These are phyloP conservation scores for Combretum micranthum DNA, from an alignment of 345 rosid species.

Conservation along the genomic window DNA sequence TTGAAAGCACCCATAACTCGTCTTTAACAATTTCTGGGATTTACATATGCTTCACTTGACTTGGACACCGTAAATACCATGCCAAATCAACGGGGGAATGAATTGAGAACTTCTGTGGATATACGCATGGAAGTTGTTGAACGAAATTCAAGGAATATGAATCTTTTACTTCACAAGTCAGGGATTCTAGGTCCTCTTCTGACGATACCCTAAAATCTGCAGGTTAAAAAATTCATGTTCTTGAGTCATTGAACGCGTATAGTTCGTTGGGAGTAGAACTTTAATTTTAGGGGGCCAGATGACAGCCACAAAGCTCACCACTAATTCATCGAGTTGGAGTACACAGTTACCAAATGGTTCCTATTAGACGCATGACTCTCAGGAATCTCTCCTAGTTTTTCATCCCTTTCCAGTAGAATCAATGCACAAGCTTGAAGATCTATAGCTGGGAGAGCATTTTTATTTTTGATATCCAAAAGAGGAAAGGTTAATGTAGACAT, in stretches of 20 bases:
- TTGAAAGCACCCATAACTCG: too few relatives aligned
- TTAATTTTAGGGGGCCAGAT: too few relatives aligned
- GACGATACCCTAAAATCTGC: slow-evolving; percentile 51
- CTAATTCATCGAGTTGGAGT: not conserved
- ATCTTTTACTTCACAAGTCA: too few relatives aligned
- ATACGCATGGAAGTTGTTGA: not conserved
- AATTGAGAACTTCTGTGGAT: not conserved
- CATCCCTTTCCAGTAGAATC: slow-evolving; percentile 50
- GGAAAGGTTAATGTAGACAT: slow-evolving; percentile 1
- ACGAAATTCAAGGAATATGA: not conserved
- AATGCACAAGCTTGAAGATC: slow-evolving; percentile 16
- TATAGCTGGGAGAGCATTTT: not conserved
- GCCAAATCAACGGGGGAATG: too few relatives aligned
- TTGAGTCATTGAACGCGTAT: too few relatives aligned
- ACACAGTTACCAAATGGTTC: slow-evolving; percentile 31
- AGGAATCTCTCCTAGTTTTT: slow-evolving; percentile 32
- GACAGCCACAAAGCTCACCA: too few relatives aligned
- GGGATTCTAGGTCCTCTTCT: slow-evolving; percentile 15
- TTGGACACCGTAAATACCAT: too few relatives aligned
- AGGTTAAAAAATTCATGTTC: not conserved
- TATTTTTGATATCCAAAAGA: slow-evolving; percentile 13
- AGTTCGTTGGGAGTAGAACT: too few relatives aligned
- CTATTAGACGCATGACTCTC: slow-evolving; percentile 19
- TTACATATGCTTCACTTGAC: too few relatives aligned
- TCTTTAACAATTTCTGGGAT: too few relatives aligned